Conservation (phyloP, 352 stramenopile genomes). For the Pythium aristosporum region DNA sequence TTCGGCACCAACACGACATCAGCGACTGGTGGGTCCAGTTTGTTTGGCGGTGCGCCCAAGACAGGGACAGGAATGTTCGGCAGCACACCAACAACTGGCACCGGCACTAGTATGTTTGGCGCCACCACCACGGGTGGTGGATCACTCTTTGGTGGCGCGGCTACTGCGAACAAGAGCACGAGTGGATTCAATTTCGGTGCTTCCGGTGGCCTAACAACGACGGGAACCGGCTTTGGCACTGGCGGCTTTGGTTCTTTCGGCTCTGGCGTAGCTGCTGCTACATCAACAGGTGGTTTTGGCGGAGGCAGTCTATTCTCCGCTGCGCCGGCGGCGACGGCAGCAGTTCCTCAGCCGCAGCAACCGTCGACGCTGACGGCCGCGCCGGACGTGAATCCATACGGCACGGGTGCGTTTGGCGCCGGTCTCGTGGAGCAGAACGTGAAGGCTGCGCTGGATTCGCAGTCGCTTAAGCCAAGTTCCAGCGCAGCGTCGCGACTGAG, state of each 20-base stretch:
- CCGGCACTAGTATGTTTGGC: constrained; percentile 18
- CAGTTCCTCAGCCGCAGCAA: constrained; percentile 18
- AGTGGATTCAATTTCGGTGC: constrained; percentile 20
- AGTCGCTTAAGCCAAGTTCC: constrained; percentile 31
- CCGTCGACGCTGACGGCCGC: constrained; percentile 39
- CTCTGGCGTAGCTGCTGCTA: constrained; percentile 5
- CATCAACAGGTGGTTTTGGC: constrained; percentile 9
- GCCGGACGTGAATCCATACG: constrained; percentile 58
- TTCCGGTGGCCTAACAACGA: constrained; percentile 7
- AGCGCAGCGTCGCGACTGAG: constrained; percentile 50
- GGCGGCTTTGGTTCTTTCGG: constrained; percentile 28
- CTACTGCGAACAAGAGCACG: constrained; percentile 13
- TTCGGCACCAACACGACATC: constrained; percentile 15
- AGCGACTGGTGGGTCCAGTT: constrained; percentile 12
- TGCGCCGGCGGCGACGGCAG: not conserved
- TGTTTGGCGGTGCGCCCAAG: constrained; percentile 22
- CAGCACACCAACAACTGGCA: not conserved
- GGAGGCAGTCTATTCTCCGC: constrained; percentile 18
- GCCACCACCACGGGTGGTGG: constrained; percentile 9
- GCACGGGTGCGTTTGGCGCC: constrained; percentile 42
- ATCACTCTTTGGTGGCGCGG: constrained; percentile 17
- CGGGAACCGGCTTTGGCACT: not conserved
- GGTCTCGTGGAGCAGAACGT: constrained; percentile 52
- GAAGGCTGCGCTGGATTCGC: constrained; percentile 28
- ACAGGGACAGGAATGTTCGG: constrained; percentile 22